Base-by-base conservation (phyloP, 1,139 yeast species). In the Spathaspora sp. region DNA sequence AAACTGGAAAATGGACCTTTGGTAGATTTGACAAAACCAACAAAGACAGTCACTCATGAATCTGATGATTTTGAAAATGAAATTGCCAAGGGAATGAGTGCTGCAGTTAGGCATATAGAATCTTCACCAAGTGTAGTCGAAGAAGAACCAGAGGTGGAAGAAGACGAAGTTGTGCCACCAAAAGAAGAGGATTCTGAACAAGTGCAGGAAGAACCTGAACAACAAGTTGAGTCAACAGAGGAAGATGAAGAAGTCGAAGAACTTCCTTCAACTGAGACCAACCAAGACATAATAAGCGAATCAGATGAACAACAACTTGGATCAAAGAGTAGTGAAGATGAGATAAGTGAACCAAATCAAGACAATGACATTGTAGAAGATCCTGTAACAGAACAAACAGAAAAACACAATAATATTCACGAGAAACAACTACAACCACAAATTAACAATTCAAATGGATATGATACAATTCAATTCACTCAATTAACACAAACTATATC, bases 401-500 rank as follows among this genome's bases (percentile, higher is more conserved):
- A 6, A 39, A 26, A 39, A 31, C 24, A 39, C 10, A 39, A 13
- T 29, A 13, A n/a, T 7, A 13, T n/a, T n/a, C 7, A 29, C 4
- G 34, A n/a, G 7, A n/a, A 29, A 13, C 4, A n/a, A 29, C 5
- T 29, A 11, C 17, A 29, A 13, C 34, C 9, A 13, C 15, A n/a
- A 29, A 29, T 29, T 39, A 17, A 26, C 6, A 7, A 3, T 16
- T 18, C 27, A 38, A 24, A 38, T 16, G 41, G 29, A 10, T 18
- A 9, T 40, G 11, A 24, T 31, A 10, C 16, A 26, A 25, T 24
- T 4, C 37, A 42, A 26, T n/a, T 36, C 7, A 36, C 40, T n/a
- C 29, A 15, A 4, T n/a, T 42, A 13, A 25, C 44, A 3, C 11
- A 41, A 13, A 42, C 38, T 11, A 37, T 40, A 6, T n/a, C 45